Evolutionary conservation across 495 filamentous ascomycete species (phyloP), one percentile per base, ranked within the genome.

Genomic region (Lineolata rhizophorae): DNA sequence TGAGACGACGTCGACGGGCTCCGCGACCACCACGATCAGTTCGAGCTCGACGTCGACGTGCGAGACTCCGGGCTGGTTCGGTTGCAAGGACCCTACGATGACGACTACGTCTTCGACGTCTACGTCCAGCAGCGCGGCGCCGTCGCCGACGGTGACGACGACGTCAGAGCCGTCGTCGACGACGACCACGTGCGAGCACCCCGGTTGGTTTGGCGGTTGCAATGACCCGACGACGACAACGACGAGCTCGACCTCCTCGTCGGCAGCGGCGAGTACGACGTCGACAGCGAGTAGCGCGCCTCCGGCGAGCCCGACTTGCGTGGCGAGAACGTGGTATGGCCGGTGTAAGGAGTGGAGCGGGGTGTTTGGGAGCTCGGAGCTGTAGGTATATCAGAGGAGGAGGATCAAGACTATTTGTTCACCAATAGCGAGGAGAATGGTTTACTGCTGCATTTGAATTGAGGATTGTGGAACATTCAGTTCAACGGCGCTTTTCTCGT

Each of bases 191-290:
- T 82, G 76, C 38, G 52, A 55, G 25, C 60, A 65, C 16, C 73
- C 70, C 4, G 76, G 75, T 25, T 79, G 73, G 76, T 80, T 72
- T 49, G 70, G 69, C 20, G 73, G 69, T 43, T 63, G 64, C 19
- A 65, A 71, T 38, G 49, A 59, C 34, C 60, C 56, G 18, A n/a
- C n/a, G n/a, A n/a, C n/a, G n/a, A n/a, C n/a, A n/a, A 67, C 62
- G 1, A 65, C 63, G 3, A 53, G 53, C 13, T 54, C 55, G 2
- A 45, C 45, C n/a, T 51, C 43, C n/a, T n/a, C 1, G 51, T 42
- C 22, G 53, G 45, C 53, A 6, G 45, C 49, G 13, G 48, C 49
- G 8, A 41, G 35, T 6, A 38, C 44, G 6, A 36, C 44, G 5
- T 32, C 53, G 17, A 36, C 45, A 5, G 35, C 54, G 4, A 41